A percentile compares a stretch with the other conserved stretches of the same genome.
phyloP scores from a whole-genome alignment of 2,329 filamentous ascomycete species.

The Nannizzia gypsea region DNA sequence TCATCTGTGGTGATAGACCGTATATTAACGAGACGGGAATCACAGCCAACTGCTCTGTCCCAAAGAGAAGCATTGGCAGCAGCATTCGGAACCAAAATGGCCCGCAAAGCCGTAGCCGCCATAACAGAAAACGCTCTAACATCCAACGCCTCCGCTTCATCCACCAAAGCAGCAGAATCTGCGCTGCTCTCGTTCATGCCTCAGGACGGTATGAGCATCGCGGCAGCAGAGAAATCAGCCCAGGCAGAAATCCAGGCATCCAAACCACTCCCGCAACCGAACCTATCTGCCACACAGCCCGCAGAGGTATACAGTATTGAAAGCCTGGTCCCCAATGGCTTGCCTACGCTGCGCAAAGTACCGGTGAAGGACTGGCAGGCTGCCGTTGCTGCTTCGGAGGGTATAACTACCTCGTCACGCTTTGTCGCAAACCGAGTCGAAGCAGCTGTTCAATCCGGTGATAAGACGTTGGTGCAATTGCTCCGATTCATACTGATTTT shows the following conservation, averaged over 20 bases:
- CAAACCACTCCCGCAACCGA: slow-evolving; percentile 35
- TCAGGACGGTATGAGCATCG: slow-evolving; percentile 22
- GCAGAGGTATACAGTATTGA: slow-evolving; percentile 36
- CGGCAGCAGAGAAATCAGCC: slow-evolving; percentile 23
- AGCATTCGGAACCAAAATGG: slow-evolving; percentile 41
- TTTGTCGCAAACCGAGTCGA: slow-evolving; percentile 36
- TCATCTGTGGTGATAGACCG: not conserved
- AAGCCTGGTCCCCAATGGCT: slow-evolving; percentile 31
- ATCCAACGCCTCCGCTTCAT: slow-evolving; percentile 27
- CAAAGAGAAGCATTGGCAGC: slow-evolving; percentile 36
- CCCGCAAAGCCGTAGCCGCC: slow-evolving; percentile 38
- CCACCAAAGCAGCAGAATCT: slow-evolving; percentile 29
- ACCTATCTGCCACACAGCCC: slow-evolving; percentile 34
- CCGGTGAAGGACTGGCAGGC: slow-evolving; percentile 35
- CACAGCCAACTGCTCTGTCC: slow-evolving; percentile 27
- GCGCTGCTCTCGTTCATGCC: slow-evolving; percentile 35
- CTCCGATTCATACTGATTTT: slow-evolving; percentile 36
- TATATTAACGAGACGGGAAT: not conserved
- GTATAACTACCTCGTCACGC: slow-evolving; percentile 30
- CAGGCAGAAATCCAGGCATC: slow-evolving; percentile 35
- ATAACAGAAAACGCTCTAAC: slow-evolving; percentile 39
- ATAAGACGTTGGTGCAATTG: slow-evolving; percentile 32
- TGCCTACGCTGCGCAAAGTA: slow-evolving; percentile 31
- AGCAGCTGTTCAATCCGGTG: slow-evolving; percentile 27
- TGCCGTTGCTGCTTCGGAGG: slow-evolving; percentile 24